Evolutionary conservation across 805 yeast species (phyloP).

Genomic region (Candida bentonensis): DNA sequence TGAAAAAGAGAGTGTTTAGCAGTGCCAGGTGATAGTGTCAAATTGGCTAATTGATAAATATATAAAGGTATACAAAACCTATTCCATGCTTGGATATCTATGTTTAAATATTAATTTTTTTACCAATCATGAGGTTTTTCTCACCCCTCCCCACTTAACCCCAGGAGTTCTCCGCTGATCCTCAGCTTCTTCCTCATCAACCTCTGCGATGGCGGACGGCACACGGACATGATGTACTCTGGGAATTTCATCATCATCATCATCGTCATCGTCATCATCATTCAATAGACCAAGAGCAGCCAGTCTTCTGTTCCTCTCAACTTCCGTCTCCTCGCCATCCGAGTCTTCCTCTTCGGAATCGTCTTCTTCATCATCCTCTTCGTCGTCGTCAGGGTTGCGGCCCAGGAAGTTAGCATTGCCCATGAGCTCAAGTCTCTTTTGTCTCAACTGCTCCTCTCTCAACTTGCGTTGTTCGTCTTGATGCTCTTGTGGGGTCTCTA

Average conservation of each 20-base stretch:
- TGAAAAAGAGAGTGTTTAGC: constrained; percentile 62
- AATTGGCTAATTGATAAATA: background rate
- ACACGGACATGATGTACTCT: constrained; percentile 3
- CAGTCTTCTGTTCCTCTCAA: constrained; percentile 49
- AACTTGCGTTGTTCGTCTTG: constrained; percentile 4
- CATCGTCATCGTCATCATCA: constrained; percentile 13
- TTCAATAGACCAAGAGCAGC: constrained; percentile 22
- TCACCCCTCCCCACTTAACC: constrained; percentile 4
- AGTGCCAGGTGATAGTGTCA: constrained; percentile 19
- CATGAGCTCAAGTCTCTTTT: constrained; percentile 14
- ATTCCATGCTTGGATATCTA: background rate
- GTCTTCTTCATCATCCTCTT: constrained; percentile 7
- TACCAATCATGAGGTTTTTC: constrained; percentile 4
- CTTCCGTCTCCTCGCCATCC: constrained; percentile 39
- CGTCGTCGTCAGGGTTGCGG: constrained; percentile 12
- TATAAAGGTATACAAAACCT: background rate
- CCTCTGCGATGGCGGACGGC: constrained; percentile 6
- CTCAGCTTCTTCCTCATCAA: constrained; percentile 5
- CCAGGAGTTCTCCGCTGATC: constrained; percentile 1
- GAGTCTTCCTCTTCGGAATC: constrained; percentile 16
- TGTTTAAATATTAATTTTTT: constrained; percentile 3
- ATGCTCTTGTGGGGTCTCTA: background rate
- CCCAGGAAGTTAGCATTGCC: constrained; percentile 5
- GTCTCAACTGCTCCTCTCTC: constrained; percentile 9
- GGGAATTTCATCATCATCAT: constrained; percentile 10